Percentiles rank a stretch among this genome's conserved stretches.
These are phyloP conservation scores for Monosporozyma yasuniensis DNA, from an alignment of 805 yeast genomes.

Conservation along the genomic window DNA sequence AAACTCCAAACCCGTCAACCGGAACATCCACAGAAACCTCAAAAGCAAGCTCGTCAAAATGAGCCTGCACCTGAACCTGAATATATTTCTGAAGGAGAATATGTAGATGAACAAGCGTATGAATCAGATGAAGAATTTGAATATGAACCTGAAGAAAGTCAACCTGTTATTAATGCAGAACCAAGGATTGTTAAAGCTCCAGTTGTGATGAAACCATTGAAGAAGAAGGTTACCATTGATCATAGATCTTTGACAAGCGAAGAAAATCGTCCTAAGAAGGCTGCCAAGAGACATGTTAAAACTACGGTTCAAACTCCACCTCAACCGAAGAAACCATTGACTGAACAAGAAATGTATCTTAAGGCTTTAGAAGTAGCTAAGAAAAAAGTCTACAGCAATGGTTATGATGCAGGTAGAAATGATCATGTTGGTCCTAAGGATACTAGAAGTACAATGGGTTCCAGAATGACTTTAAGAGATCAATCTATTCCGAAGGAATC, in stretches of 20 bases:
- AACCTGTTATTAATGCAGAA: background rate
- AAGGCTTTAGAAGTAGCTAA: constrained; percentile 49
- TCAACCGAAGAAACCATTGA: constrained; percentile 9
- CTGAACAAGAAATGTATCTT: constrained; percentile 43
- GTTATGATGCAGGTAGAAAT: background rate
- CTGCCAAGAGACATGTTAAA: background rate
- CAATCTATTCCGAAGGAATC: background rate
- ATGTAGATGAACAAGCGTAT: background rate
- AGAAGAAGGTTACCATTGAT: background rate
- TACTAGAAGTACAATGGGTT: constrained; percentile 17
- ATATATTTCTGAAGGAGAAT: no score
- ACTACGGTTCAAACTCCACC: background rate
- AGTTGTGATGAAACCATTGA: background rate
- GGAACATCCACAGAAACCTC: no score
- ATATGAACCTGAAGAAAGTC: background rate
- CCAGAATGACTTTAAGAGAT: constrained; percentile 17
- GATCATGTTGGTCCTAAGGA: background rate
- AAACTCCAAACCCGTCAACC: no score
- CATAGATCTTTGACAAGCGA: background rate
- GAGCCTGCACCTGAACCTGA: background rate
- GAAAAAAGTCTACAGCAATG: constrained; percentile 40
- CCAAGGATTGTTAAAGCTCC: background rate
- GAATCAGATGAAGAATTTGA: background rate
- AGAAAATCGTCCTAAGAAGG: background rate
- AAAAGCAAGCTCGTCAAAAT: background rate